Evolutionary conservation across 495 filamentous ascomycete species (phyloP).

Genomic region (Trichoderma erinaceum): DNA sequence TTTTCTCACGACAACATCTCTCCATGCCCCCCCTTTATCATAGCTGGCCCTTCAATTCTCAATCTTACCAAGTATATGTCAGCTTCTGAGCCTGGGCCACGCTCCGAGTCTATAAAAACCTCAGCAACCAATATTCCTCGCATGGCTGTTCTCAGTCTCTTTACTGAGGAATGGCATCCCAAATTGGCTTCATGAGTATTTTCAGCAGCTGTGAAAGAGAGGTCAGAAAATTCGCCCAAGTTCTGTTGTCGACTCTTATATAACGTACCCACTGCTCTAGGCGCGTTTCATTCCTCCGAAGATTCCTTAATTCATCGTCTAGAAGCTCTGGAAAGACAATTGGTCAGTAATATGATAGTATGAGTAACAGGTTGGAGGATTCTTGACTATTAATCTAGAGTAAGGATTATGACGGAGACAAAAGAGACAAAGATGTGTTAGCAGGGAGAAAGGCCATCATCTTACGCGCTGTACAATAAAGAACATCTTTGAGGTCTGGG

Average conservation of each 20-base stretch:
- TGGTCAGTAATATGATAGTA: not conserved
- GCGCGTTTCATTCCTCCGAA: not conserved
- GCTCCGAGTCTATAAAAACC: too few species aligned
- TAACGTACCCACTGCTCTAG: not conserved
- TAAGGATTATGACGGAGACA: not conserved
- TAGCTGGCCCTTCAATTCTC: too few species aligned
- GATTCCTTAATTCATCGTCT: not conserved
- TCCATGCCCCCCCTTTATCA: too few species aligned
- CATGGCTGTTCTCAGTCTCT: too few species aligned
- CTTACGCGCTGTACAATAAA: not conserved
- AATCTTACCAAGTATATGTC: too few species aligned
- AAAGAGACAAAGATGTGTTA: too few species aligned
- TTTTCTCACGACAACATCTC: too few species aligned
- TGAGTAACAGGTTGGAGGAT: too few species aligned
- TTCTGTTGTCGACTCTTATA: too few species aligned
- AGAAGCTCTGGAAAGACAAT: not conserved
- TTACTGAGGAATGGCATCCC: too few species aligned
- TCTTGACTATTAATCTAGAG: not conserved
- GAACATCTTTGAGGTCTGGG: not conserved
- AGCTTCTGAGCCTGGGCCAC: too few species aligned
- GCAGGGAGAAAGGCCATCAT: not conserved
- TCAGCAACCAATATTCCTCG: too few species aligned
- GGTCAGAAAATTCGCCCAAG: not conserved
- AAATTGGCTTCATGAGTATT: not conserved
- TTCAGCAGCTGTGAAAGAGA: not conserved